A percentile compares a stretch with the other conserved stretches of the same genome.
Conservation (phyloP, 2,329 filamentous ascomycete species). For the Sordariomycetes sp. region DNA sequence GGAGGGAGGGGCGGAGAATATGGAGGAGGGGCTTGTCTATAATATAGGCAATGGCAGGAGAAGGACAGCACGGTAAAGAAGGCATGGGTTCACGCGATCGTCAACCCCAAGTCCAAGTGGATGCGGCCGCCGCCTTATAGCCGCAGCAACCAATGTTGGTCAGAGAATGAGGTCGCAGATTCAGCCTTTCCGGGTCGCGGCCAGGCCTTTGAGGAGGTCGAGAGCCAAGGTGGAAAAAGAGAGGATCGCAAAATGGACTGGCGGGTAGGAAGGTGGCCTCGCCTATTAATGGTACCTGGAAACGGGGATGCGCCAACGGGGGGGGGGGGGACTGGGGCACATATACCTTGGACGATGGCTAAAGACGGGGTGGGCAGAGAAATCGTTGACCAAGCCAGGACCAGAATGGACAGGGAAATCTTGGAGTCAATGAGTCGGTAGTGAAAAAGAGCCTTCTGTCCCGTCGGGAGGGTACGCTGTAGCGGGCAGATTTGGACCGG, state of each 20-base stretch:
- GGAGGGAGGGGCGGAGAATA: neutral
- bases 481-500: neutral
- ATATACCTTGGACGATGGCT: neutral
- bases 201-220: neutral
- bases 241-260: neutral
- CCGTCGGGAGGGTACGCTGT: neutral
- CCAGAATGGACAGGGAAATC: neutral
- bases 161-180: neutral
- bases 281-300: neutral
- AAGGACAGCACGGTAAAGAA: neutral
- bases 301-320: neutral
- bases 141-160: neutral
- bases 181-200: constrained; percentile 3
- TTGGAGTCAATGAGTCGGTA: neutral
- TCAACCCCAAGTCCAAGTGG: neutral
- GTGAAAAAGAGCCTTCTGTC: neutral
- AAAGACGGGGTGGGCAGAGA: neutral
- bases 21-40: neutral
- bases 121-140: constrained; percentile 1
- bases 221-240: constrained; percentile 1
- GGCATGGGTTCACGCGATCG: neutral
- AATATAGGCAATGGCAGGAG: neutral
- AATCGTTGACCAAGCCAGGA: neutral
- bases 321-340: neutral
- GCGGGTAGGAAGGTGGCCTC: neutral